Base-by-base conservation (phyloP, 2,329 filamentous ascomycete genomes). In the Hyphodiscus sp. region DNA sequence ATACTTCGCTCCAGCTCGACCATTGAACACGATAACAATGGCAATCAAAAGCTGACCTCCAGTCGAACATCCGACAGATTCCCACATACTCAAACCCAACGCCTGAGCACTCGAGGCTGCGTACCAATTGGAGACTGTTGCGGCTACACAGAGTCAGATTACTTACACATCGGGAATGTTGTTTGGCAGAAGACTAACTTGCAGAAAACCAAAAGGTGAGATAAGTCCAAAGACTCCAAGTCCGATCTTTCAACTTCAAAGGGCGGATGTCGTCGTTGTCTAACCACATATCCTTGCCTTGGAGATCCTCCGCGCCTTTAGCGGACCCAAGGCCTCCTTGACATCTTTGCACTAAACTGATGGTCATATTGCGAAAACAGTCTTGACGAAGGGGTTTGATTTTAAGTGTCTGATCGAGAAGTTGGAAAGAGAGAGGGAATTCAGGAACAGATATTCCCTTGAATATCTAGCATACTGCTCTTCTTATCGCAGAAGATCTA, bases 41-140 rank as follows among this genome's bases (percentile, higher is more conserved):
- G 69, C 69, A 51, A 72, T 70, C 10, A 76, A 62, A 20, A 69
- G 63, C 38, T 74, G 69, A 43, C 76, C 76, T 4, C 67, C 71
- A 29, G 71, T 62, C 44, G 68, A 61, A 62, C 72, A 69, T 46
- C 61, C 72, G 26, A 78, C 55, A 15, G 70, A 69, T 59, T 78
- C 75, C 76, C 76, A 79, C 69, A 77, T 75, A 42, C 69, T 72
- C 20, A 79, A 63, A 10, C 76, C 76, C 9, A 72, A 57, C 2
- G 72, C 65, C 59, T 73, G 69, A 1, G 68, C 71, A 4, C 72
- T 68, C 6, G 68, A 69, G 1, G 68, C 68, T 15, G 69, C 65
- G 61, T 75, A 71, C 63, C 71, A 67, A 52, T 69, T 70, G 20
- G 68, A 68, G 5, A 72, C 69, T 20, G 70, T 71, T 29, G 69